These are phyloP conservation scores for Haplographium delicatum DNA, from an alignment of 495 filamentous ascomycete species.

Conservation along the genomic window DNA sequence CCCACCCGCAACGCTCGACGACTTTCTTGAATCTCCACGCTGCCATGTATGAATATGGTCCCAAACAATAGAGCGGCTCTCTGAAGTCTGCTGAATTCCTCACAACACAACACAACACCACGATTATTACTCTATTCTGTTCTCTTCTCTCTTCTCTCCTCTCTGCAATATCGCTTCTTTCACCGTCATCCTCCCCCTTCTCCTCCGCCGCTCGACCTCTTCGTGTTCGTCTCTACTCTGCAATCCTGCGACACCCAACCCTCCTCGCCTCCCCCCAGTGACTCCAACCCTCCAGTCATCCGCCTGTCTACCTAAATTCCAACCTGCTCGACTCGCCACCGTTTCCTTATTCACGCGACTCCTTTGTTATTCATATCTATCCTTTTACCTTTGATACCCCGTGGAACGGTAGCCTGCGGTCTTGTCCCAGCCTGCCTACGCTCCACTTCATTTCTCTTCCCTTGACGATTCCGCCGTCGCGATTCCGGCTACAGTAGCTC, in stretches of 20 bases:
- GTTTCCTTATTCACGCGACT: slow-evolving; percentile 3
- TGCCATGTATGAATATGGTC: slow-evolving; percentile 23
- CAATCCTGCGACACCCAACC: slow-evolving; percentile 7
- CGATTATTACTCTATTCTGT: no score
- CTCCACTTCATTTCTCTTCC: slow-evolving; percentile 1
- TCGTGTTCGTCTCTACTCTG: neutral
- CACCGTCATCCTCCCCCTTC: neutral
- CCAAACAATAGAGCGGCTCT: slow-evolving; percentile 25
- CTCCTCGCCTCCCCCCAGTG: slow-evolving; percentile 9
- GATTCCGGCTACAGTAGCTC: slow-evolving; percentile 19
- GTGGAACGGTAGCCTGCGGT: slow-evolving; percentile 17
- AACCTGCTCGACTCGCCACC: neutral
- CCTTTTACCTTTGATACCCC: slow-evolving; percentile 23
- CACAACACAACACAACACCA: no score
- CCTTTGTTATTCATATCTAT: slow-evolving; percentile 20
- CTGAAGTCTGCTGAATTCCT: slow-evolving; percentile 22
- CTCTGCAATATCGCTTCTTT: no score
- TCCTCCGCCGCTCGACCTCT: neutral
- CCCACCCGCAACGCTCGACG: slow-evolving; percentile 17
- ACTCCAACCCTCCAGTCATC: slow-evolving; percentile 10
- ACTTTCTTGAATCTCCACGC: slow-evolving; percentile 2
- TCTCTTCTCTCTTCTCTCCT: no score
- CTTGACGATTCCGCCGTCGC: slow-evolving; percentile 6
- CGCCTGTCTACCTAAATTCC: slow-evolving; percentile 14
- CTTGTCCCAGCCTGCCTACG: slow-evolving; percentile 9